Percentiles rank a stretch among this genome's conserved stretches.
These are phyloP conservation scores for Mychonastes homosphaera DNA, from an alignment of 139 green algal species.

Conservation along the genomic window DNA sequence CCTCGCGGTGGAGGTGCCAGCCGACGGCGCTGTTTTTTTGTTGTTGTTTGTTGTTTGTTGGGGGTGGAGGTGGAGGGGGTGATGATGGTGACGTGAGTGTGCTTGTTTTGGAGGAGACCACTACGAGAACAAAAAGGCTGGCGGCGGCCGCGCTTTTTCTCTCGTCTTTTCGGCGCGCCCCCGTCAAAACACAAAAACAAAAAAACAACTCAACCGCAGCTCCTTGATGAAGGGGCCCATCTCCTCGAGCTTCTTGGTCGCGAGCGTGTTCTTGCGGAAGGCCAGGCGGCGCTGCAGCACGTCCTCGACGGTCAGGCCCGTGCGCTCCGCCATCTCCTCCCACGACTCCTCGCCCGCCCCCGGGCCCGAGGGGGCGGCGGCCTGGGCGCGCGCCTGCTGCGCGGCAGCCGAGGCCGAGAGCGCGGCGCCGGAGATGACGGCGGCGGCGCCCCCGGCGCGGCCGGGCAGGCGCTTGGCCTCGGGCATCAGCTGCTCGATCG, in stretches of 20 bases:
- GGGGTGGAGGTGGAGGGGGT: too few species aligned
- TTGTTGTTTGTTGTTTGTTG: too few species aligned
- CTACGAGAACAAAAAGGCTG: too few species aligned
- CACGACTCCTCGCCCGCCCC: slow-evolving; percentile 30
- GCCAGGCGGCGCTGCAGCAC: slow-evolving; percentile 23
- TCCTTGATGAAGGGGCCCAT: slow-evolving; percentile 47
- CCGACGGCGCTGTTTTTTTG: slow-evolving; percentile 42
- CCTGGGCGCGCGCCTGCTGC: slow-evolving; percentile 2
- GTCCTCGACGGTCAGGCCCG: slow-evolving; percentile 20
- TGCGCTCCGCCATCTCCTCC: slow-evolving; percentile 36
- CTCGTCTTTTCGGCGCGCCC: too few species aligned
- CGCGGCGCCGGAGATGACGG: slow-evolving; percentile 1
- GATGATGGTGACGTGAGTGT: too few species aligned
- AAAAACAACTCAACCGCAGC: too few species aligned
- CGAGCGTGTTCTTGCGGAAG: slow-evolving; percentile 35
- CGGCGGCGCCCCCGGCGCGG: not conserved
- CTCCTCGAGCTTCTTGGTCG: slow-evolving; percentile 46
- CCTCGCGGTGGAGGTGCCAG: slow-evolving; percentile 22
- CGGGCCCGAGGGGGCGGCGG: slow-evolving; percentile 8
- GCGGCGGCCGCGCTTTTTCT: too few species aligned
- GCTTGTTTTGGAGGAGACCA: too few species aligned
- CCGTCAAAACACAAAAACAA: too few species aligned
- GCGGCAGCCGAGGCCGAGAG: not conserved
- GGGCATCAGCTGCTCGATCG: slow-evolving; percentile 13
- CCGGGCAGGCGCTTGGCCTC: slow-evolving; percentile 22